Base-by-base conservation (phyloP, 192 early-diverging fungal genomes). In the Coemansia aciculifera region DNA sequence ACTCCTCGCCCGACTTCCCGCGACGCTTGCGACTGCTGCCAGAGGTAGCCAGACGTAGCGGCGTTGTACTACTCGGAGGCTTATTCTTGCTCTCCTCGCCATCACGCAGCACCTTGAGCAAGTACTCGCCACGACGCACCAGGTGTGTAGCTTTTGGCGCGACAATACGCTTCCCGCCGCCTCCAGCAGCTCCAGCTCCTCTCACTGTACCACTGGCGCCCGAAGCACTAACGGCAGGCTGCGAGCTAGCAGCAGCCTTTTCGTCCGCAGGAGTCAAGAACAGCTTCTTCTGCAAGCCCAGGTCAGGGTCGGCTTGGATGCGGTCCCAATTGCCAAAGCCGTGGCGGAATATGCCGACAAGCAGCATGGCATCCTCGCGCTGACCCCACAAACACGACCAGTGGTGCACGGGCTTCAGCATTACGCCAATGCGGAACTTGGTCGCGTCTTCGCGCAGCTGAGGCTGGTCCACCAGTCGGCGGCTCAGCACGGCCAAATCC, bases 361-460 rank as follows among this genome's bases (percentile, higher is more conserved):
- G 81, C 34, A 99, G 86, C 92, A 95, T 93, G 21, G 96, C 87
- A 74, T 99, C 98, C 70, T 99, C 98, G 44, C 89, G 89, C 60
- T 89, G 89, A 4, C 90, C 87, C 98, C 98, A 99, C 29, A 81
- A 42, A 48, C 89, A 90, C 49, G 82, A 83, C 97, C 97, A 99
- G 62, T 91, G 89, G 67, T 87, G 79, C 0, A 94, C 93, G 29
- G 87, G 86, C 80, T 98, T 98, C 24, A 95, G 71, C n/a, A 85
- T 75, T n/a, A 87, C 79, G 13, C 85, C 78, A 13, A 99, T 75
- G 13, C 96, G 84, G 83, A 97, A 99, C 66, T 89, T 89, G 1
- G 83, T 78, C 11, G 83, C 71, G 39, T 92, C 89, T 10, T 84
- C 62, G 39, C 71, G 73, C 67, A 76, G 19, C 29, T 64, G 60